A percentile compares a stretch with the other conserved stretches of the same genome.
Evolutionary conservation across 2,329 filamentous ascomycete species (phyloP).

Genomic region (Myriosclerotinia scirpicola): DNA sequence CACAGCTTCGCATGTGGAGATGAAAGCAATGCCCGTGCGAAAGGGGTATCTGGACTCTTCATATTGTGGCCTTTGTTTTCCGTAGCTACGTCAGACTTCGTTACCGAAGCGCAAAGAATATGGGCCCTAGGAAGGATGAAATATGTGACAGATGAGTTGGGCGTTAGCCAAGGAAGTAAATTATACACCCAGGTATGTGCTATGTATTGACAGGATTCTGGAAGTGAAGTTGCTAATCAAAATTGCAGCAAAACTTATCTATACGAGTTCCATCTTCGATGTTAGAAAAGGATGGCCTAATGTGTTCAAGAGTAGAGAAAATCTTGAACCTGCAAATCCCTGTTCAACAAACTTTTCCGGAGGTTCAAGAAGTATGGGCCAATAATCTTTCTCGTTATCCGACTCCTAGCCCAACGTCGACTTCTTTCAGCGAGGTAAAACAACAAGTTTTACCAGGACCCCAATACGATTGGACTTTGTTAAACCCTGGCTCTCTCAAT

Average conservation of each 20-base stretch:
- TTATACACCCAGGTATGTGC: constrained; percentile 7
- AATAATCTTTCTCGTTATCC: background rate
- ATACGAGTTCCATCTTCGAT: constrained; percentile 17
- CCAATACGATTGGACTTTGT: background rate
- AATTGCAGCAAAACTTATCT: constrained; percentile 1
- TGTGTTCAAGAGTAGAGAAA: background rate
- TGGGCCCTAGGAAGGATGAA: constrained; percentile 33
- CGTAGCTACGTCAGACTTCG: constrained; percentile 33
- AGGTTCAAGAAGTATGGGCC: background rate
- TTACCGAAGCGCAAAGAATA: constrained; percentile 27
- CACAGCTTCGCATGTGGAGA: constrained; percentile 55
- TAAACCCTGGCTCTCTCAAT: background rate
- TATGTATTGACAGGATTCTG: background rate
- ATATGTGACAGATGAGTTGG: constrained; percentile 32
- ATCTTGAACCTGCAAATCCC: background rate
- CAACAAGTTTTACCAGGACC: background rate
- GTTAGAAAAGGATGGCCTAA: constrained; percentile 14
- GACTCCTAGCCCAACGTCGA: constrained; percentile 14
- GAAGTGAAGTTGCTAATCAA: background rate
- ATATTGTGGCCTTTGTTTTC: constrained; percentile 34
- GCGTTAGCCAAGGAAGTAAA: constrained; percentile 30
- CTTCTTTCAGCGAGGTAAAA: background rate
- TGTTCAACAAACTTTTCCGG: background rate
- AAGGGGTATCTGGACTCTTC: constrained; percentile 32
- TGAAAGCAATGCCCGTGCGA: constrained; percentile 31